Percentiles rank a stretch among this genome's conserved stretches.
phyloP scores from a whole-genome alignment of 371 early-diverging fungal genomes.

The Saksenaea vasiformis region DNA sequence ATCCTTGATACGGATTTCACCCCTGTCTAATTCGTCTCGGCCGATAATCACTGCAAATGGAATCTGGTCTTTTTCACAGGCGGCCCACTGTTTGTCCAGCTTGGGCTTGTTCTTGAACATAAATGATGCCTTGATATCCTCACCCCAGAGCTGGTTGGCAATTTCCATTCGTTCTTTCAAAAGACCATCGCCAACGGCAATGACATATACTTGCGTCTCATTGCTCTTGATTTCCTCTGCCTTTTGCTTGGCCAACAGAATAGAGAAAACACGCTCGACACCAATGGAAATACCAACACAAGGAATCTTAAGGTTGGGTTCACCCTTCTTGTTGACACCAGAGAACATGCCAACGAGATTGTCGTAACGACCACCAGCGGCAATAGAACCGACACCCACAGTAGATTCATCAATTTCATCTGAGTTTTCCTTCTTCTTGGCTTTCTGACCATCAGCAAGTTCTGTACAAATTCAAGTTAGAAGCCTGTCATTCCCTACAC shows the following conservation, averaged over 20 bases:
- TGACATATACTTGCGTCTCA: slow-evolving; percentile 86
- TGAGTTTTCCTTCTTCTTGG: slow-evolving; percentile 39
- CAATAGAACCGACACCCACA: slow-evolving; percentile 95
- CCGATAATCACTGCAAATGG: slow-evolving; percentile 92
- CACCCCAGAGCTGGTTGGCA: slow-evolving; percentile 87
- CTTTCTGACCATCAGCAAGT: slow-evolving; percentile 37
- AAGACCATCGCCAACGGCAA: slow-evolving; percentile 79
- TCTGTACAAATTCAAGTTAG: slow-evolving; percentile 49
- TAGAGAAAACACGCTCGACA: slow-evolving; percentile 96
- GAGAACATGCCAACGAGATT: slow-evolving; percentile 95
- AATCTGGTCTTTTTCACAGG: slow-evolving; percentile 83
- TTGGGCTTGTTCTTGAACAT: slow-evolving; percentile 91
- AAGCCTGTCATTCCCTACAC: not conserved
- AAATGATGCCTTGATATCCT: slow-evolving; percentile 77
- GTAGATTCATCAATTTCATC: slow-evolving; percentile 70
- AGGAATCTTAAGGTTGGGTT: slow-evolving; percentile 76
- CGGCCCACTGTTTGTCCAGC: slow-evolving; percentile 78
- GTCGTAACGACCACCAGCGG: slow-evolving; percentile 99
- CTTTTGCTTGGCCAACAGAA: slow-evolving; percentile 69
- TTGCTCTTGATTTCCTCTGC: slow-evolving; percentile 71
- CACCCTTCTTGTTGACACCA: slow-evolving; percentile 61
- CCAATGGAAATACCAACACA: slow-evolving; percentile 99
- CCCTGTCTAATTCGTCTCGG: slow-evolving; percentile 73
- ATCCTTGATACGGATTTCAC: slow-evolving; percentile 84
- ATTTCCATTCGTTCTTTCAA: slow-evolving; percentile 91